A percentile compares a stretch with the other conserved stretches of the same genome.
Evolutionary conservation across 331 rosid species (phyloP).

Genomic region (Saraca asoca): DNA sequence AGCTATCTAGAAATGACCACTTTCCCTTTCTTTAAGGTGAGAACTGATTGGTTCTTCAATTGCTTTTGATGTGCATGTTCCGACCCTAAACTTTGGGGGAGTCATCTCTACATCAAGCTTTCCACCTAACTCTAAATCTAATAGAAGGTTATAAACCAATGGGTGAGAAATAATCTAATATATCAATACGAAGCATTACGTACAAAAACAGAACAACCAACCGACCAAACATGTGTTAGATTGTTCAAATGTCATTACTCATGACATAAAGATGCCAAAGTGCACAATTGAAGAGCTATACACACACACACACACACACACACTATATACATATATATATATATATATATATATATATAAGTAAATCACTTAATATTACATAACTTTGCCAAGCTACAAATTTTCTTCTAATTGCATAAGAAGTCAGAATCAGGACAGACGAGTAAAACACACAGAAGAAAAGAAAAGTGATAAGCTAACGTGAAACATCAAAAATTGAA

Average conservation of each 20-base stretch:
- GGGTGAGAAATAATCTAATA: not conserved
- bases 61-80: no score
- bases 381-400: not conserved
- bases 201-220: not conserved
- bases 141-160: not conserved
- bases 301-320: no score
- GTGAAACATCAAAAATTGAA: not conserved
- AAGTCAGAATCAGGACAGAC: not conserved
- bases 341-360: no score
- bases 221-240: not conserved
- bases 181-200: not conserved
- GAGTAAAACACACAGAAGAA: no score
- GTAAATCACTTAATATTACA: not conserved
- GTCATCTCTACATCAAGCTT: slow-evolving; percentile 1
- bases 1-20: no score
- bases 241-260: not conserved
- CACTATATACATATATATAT: no score
- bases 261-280: not conserved
- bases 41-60: no score
- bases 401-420: not conserved
- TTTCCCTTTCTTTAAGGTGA: no score
- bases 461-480: no score
- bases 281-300: not conserved
- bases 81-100: no score
- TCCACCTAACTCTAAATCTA: not conserved